Evolutionary conservation across 495 filamentous ascomycete genomes (phyloP).

Genomic region (Copromyces sp.): DNA sequence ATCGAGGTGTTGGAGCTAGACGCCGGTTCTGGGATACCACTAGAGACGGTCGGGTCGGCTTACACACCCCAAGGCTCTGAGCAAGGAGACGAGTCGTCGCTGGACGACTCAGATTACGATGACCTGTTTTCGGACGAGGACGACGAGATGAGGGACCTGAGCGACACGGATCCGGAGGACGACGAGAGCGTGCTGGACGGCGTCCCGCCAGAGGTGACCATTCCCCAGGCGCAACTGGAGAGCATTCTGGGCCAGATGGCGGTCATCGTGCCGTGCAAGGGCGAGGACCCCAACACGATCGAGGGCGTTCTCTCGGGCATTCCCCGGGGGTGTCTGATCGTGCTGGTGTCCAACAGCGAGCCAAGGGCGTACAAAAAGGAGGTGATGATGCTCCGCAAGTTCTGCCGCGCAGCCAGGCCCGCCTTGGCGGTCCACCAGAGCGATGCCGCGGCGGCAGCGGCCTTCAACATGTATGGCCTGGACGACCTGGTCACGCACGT

Average conservation of each 20-base stretch:
- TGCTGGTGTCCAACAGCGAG: conserved; percentile 21
- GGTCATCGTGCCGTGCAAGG: conserved; percentile 23
- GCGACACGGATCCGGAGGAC: not conserved
- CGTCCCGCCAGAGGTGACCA: not conserved
- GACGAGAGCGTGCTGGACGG: not conserved
- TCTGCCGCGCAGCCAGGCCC: conserved; percentile 6
- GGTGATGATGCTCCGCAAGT: conserved; percentile 3
- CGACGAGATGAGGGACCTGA: not conserved
- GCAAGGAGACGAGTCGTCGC: not conserved
- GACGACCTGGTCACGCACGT: conserved; percentile 1
- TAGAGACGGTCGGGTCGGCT: not conserved
- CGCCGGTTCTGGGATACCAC: not conserved
- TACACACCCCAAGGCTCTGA: not conserved
- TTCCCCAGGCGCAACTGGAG: not conserved
- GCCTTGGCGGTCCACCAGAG: conserved; percentile 20
- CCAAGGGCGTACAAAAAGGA: conserved; percentile 7
- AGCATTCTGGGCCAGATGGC: conserved; percentile 9
- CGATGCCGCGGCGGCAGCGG: conserved; percentile 11
- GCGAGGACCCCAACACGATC: conserved; percentile 12
- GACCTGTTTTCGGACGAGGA: not conserved
- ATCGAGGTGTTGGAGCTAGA: conserved; percentile 7
- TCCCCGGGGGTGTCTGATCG: conserved; percentile 12
- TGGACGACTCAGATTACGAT: not conserved
- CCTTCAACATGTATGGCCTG: conserved; percentile 12
- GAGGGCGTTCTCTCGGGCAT: conserved; percentile 22